Evolutionary conservation across 2,329 filamentous ascomycete species (phyloP), one percentile per base, ranked within the genome.

Genomic region (Escovopsis sp.): DNA sequence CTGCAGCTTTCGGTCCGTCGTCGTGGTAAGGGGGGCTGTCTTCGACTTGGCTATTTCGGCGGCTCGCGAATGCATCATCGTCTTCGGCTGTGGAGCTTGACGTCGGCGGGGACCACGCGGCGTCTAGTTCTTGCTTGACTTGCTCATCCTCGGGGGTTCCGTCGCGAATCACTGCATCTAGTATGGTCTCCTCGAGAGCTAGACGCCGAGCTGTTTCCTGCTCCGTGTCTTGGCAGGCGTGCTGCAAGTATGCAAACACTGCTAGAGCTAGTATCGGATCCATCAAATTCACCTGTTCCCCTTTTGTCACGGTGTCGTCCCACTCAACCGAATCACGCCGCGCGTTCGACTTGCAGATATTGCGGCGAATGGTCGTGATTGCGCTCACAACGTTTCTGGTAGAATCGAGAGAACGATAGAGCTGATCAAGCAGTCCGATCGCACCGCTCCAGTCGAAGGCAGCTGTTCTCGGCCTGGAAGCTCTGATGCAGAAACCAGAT

Each of bases 401-500:
- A 2, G 76, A 79, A 53, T 82, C 78, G n/a, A 78, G 81, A 2
- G 74, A 78, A 12, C 78, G 78, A 25, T 81, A 72, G 33, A 81
- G 70, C 47, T 76, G 72, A 51, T 82, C 77, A 16, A 82, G 20
- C 20, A 20, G 2, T 2, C 20, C 3, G 20, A 20, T 20, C 1
- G 6, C 20, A 4, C 20, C 20, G 20, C 6, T 20, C 6, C 4
- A 6, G 20, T 20, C 6, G 20, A 20, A 20, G 4, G 20, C 20
- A 20, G 20, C 20, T 6, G 20, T 20, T 20, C 20, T 20, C 20
- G 6, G 20, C 20, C 20, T 20, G 4, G 20, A 20, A 6, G 20
- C 6, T 20, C 20, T 20, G 20, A 20, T 20, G 20, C 6, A 1
- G 20, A 20, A 20, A 20, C 20, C 20, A 20, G 6, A 20, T 4